A percentile compares a stretch with the other conserved stretches of the same genome.
These are phyloP conservation scores for Sporisorium scitamineum DNA, from an alignment of 1,284 basidiomycete species.

Conservation along the genomic window DNA sequence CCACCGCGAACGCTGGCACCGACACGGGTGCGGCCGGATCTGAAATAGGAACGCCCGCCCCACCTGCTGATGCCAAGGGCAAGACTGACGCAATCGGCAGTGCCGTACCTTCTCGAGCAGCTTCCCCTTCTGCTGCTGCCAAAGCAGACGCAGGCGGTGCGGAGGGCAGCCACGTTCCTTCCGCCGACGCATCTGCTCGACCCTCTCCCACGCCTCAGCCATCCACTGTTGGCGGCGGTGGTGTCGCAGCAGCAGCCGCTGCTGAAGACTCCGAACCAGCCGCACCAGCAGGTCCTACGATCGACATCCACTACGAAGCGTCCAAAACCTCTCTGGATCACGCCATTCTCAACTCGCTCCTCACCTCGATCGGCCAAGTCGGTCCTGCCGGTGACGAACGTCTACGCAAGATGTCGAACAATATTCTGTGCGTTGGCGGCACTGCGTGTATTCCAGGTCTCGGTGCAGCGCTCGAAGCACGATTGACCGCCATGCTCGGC, in stretches of 20 bases:
- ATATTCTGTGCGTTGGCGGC: constrained; percentile 86
- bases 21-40: constrained; percentile 24
- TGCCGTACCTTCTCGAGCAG: constrained; percentile 28
- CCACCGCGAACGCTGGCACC: constrained; percentile 13
- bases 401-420: constrained; percentile 87
- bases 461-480: constrained; percentile 65
- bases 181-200: constrained; percentile 36
- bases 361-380: constrained; percentile 72
- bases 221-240: background rate
- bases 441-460: constrained; percentile 74
- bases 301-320: constrained; percentile 86
- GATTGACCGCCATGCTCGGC: constrained; percentile 26
- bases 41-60: constrained; percentile 40
- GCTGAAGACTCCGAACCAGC: constrained; percentile 1
- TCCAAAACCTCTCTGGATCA: constrained; percentile 92
- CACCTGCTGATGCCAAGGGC: constrained; percentile 14
- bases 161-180: constrained; percentile 24
- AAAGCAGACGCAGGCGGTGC: constrained; percentile 9
- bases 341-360: constrained; percentile 82
- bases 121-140: constrained; percentile 16
- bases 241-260: background rate
- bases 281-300: constrained; percentile 56
- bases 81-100: constrained; percentile 15
- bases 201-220: constrained; percentile 36
- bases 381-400: constrained; percentile 79